phyloP scores from a whole-genome alignment of 768 basidiomycete species.

The Mycena epipterygia region DNA sequence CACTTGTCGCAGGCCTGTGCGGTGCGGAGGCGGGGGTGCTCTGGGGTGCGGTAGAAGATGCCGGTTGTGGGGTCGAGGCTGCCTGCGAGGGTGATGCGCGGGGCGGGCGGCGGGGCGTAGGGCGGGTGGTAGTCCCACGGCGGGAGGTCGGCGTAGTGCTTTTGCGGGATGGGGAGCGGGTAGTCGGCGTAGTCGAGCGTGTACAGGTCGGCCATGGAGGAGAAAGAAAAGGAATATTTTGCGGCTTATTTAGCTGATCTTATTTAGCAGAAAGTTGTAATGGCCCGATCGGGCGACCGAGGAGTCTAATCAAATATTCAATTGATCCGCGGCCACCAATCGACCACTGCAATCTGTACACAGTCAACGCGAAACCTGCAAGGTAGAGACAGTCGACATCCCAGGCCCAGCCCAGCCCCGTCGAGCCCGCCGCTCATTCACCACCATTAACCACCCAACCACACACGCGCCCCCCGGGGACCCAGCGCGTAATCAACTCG shows the following conservation, averaged over 20 bases:
- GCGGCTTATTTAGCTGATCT: background rate
- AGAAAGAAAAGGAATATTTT: too few species aligned
- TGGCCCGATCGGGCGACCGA: background rate
- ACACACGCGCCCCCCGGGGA: background rate
- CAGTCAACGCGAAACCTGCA: too few species aligned
- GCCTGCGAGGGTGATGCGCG: conserved; percentile 61
- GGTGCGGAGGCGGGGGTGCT: conserved; percentile 76
- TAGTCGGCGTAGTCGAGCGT: background rate
- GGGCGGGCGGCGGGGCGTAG: background rate
- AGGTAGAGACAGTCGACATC: background rate
- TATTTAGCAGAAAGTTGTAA: too few species aligned
- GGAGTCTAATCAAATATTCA: conserved; percentile 1
- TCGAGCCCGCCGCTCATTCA: too few species aligned
- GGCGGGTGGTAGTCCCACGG: background rate
- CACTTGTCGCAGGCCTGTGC: conserved; percentile 85
- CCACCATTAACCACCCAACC: background rate
- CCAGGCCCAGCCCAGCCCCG: background rate
- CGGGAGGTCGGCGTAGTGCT: background rate
- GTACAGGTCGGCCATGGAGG: background rate
- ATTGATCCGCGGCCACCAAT: background rate
- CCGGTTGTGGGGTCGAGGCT: conserved; percentile 75
- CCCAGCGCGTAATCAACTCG: conserved; percentile 29
- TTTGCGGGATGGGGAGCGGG: too few species aligned
- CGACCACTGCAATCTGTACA: too few species aligned
- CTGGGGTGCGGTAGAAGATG: conserved; percentile 75